These are phyloP conservation scores for Monosporascus sp. DNA, from an alignment of 2,329 filamentous ascomycete genomes.

Conservation along the genomic window DNA sequence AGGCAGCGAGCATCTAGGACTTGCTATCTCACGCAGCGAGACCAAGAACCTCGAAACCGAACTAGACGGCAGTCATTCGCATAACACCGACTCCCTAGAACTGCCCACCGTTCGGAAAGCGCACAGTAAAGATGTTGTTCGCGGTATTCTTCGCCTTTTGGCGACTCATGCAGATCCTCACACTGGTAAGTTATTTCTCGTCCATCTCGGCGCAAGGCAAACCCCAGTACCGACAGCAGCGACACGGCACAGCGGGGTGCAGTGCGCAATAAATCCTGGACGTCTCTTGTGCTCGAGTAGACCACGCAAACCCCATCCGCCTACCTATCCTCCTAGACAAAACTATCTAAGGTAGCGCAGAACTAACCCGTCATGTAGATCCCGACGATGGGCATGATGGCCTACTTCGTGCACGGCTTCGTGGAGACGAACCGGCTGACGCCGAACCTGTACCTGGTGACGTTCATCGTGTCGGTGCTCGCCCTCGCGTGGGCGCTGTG, in stretches of 20 bases:
- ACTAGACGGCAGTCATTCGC: too few species aligned
- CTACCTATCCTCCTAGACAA: neutral
- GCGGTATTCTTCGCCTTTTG: constrained; percentile 58
- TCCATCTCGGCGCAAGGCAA: neutral
- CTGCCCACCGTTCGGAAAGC: too few species aligned
- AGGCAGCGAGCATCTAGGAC: too few species aligned
- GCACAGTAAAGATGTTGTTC: constrained; percentile 47
- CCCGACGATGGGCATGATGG: constrained; percentile 60
- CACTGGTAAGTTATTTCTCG: constrained; percentile 44
- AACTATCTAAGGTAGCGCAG: neutral
- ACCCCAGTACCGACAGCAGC: neutral
- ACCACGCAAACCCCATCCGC: neutral
- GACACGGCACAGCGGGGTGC: too few species aligned
- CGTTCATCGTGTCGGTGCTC: constrained; percentile 63
- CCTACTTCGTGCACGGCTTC: constrained; percentile 61
- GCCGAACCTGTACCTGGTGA: constrained; percentile 57
- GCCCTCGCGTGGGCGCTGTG: constrained; percentile 59
- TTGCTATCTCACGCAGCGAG: too few species aligned
- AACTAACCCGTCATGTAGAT: constrained; percentile 38
- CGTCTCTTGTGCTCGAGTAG: neutral
- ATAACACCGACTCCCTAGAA: too few species aligned
- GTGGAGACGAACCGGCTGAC: constrained; percentile 52
- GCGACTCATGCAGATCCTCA: constrained; percentile 58
- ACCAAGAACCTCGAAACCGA: too few species aligned
- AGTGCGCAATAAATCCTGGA: too few species aligned